Evolutionary conservation across 2,329 filamentous ascomycete genomes (phyloP).

Genomic region (Microsporum audouinii): DNA sequence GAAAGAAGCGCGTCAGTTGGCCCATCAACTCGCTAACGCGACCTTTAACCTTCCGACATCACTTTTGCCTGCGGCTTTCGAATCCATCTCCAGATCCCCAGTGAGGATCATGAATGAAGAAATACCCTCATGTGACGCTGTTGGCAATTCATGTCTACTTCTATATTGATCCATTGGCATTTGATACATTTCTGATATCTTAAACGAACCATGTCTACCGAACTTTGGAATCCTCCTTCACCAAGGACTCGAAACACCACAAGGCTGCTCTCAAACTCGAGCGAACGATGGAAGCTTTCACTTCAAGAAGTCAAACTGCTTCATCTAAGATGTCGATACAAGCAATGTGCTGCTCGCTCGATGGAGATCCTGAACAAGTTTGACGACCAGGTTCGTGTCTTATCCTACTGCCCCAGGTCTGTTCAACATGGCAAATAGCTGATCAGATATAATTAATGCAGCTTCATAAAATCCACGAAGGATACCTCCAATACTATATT

Average conservation of each 20-base stretch:
- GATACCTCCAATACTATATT: slow-evolving; percentile 38
- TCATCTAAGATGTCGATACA: slow-evolving; percentile 30
- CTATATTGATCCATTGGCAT: neutral
- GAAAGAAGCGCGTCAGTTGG: neutral
- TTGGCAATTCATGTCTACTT: neutral
- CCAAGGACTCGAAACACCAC: neutral
- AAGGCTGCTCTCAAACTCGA: slow-evolving; percentile 22
- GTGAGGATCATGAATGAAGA: neutral
- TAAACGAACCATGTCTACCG: neutral
- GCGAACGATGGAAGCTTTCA: slow-evolving; percentile 25
- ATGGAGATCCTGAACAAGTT: slow-evolving; percentile 22
- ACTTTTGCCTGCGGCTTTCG: neutral
- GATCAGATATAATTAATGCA: slow-evolving; percentile 15
- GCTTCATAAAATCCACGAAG: slow-evolving; percentile 26
- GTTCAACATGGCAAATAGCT: neutral
- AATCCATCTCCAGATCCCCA: neutral
- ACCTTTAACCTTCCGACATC: neutral
- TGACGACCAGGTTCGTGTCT: slow-evolving; percentile 19
- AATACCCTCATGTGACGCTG: neutral
- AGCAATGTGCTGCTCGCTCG: slow-evolving; percentile 29
- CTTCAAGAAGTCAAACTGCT: slow-evolving; percentile 28
- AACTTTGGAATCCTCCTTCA: neutral
- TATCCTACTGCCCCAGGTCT: neutral
- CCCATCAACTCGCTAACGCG: neutral
- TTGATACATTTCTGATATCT: neutral